These are phyloP conservation scores for Diaporthe velutina DNA, from an alignment of 2,329 filamentous ascomycete species.

Conservation along the genomic window DNA sequence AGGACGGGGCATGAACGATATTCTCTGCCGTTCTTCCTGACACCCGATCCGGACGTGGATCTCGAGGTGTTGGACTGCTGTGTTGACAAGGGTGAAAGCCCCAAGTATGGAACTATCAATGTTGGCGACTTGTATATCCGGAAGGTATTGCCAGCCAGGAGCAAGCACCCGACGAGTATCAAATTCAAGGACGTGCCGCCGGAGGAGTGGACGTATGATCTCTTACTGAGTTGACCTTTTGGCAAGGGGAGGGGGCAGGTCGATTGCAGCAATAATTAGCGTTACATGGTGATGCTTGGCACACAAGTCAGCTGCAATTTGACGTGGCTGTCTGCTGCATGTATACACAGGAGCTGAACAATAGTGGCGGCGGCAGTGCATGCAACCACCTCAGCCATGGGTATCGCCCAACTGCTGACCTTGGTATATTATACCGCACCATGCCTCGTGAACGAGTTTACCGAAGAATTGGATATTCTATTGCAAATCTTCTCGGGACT, in stretches of 20 bases:
- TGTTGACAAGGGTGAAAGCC: slow-evolving; percentile 39
- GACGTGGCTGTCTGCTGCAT: background rate
- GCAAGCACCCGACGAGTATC: slow-evolving; percentile 53
- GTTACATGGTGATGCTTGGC: background rate
- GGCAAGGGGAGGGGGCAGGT: background rate
- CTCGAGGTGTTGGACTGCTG: slow-evolving; percentile 45
- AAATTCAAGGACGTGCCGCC: slow-evolving; percentile 51
- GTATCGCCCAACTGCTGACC: background rate
- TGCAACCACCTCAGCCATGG: background rate
- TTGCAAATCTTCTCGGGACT: too few species aligned
- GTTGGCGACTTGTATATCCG: slow-evolving; percentile 51
- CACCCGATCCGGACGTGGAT: slow-evolving; percentile 44
- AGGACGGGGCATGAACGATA: slow-evolving; percentile 53
- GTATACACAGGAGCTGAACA: background rate
- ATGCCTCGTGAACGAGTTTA: too few species aligned
- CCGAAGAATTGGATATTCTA: background rate
- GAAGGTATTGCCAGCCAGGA: slow-evolving; percentile 49
- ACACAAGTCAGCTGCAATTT: background rate
- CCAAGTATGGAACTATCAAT: slow-evolving; percentile 45
- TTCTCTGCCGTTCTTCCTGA: slow-evolving; percentile 55
- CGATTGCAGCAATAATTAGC: too few species aligned
- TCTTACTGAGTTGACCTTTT: slow-evolving; percentile 43
- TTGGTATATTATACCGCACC: background rate
- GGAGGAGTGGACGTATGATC: slow-evolving; percentile 48
- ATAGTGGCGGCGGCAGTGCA: slow-evolving; percentile 31